A percentile compares a stretch with the other conserved stretches of the same genome.
phyloP scores from a whole-genome alignment of 139 green algal genomes.

The Deuterostichococcus epilithicus region DNA sequence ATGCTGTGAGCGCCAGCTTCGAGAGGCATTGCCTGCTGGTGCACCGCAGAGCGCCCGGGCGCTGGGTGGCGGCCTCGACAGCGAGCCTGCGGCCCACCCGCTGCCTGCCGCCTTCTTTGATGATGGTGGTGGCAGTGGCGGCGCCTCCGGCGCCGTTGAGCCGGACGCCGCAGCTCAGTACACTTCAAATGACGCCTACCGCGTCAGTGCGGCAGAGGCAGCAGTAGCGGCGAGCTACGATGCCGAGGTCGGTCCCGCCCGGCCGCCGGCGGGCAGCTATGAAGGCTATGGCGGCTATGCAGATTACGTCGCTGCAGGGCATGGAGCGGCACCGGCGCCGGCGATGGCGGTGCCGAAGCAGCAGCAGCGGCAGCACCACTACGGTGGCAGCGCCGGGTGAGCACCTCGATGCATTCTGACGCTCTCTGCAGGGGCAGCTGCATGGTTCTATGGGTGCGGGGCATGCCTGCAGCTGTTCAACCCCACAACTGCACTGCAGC shows the following conservation, averaged over 20 bases:
- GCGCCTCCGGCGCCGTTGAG: not conserved
- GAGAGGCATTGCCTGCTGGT: conserved; percentile 5
- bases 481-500: too few relatives aligned
- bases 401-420: too few relatives aligned
- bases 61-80: conserved; percentile 1
- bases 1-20: conserved; percentile 3
- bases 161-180: too few relatives aligned
- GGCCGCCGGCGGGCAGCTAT: not conserved
- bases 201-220: not conserved
- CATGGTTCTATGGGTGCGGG: too few relatives aligned
- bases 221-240: not conserved
- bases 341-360: not conserved
- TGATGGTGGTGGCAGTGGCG: not conserved
- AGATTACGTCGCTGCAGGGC: not conserved
- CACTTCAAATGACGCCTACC: conserved; percentile 23
- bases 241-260: not conserved
- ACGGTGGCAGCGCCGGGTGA: not conserved
- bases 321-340: not conserved
- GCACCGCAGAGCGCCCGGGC: conserved; percentile 2
- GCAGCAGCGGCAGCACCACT: conserved; percentile 10
- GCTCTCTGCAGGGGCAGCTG: too few relatives aligned
- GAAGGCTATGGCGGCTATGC: not conserved
- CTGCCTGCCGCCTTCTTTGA: not conserved
- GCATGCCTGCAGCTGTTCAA: too few relatives aligned
- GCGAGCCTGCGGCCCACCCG: too few relatives aligned